A percentile compares a stretch with the other conserved stretches of the same genome.
phyloP scores from a whole-genome alignment of 2,329 filamentous ascomycete species.

The Capronia coronata region DNA sequence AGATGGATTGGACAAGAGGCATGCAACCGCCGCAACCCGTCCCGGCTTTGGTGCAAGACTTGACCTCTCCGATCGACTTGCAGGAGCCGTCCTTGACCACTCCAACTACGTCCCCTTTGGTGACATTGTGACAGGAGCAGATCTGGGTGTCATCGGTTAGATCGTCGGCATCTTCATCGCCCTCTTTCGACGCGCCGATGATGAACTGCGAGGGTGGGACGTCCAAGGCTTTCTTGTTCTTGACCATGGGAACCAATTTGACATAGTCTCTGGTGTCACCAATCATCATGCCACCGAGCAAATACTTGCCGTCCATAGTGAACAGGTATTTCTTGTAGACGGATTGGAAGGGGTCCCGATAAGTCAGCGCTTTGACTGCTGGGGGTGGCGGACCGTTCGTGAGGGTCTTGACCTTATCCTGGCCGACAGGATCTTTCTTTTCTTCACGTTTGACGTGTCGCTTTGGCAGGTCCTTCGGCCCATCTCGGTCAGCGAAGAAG shows the following conservation, averaged over 20 bases:
- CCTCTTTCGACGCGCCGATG: conserved; percentile 65
- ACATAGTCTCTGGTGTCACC: conserved; percentile 86
- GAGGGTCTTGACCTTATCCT: conserved; percentile 45
- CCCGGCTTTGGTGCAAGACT: conserved; percentile 84
- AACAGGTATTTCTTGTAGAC: conserved; percentile 95
- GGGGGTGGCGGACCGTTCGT: conserved; percentile 52
- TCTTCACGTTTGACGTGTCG: conserved; percentile 42
- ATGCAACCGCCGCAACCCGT: conserved; percentile 87
- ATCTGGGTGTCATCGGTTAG: conserved; percentile 80
- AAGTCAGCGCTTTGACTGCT: conserved; percentile 74
- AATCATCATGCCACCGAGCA: conserved; percentile 96
- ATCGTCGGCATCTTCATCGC: conserved; percentile 68
- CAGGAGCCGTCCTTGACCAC: conserved; percentile 70
- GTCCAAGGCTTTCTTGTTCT: conserved; percentile 71
- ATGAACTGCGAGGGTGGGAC: conserved; percentile 76
- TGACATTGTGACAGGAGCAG: conserved; percentile 89
- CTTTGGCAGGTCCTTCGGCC: conserved; percentile 66
- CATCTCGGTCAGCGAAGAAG: conserved; percentile 84
- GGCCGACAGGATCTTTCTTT: conserved; percentile 29
- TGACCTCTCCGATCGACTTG: conserved; percentile 74
- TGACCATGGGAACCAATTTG: conserved; percentile 81
- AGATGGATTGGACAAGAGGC: conserved; percentile 80
- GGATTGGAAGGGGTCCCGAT: conserved; percentile 79
- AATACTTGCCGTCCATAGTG: conserved; percentile 78
- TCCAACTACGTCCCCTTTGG: conserved; percentile 70